phyloP scores from a whole-genome alignment of 257 asterid genomes.

The Solanum megistacrolobum region DNA sequence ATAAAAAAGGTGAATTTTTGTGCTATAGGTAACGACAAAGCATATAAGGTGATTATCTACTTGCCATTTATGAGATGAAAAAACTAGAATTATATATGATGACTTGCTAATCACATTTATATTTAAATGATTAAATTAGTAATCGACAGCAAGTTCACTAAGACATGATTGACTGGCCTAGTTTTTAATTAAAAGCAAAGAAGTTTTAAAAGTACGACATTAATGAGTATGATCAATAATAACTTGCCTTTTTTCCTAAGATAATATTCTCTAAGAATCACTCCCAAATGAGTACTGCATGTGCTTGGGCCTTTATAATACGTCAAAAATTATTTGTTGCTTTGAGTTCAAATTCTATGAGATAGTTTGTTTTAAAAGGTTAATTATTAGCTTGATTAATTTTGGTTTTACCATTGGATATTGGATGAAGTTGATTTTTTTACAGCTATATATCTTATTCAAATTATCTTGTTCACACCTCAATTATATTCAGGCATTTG shows the following conservation, averaged over 20 bases:
- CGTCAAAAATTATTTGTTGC: background rate
- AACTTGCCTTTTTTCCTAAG: background rate
- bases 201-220: background rate
- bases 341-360: background rate
- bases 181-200: background rate
- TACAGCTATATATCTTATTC: no score
- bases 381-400: background rate
- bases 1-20: background rate
- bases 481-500: no score
- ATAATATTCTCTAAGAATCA: slow-evolving; percentile 1
- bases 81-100: background rate
- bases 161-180: slow-evolving; percentile 4
- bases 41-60: background rate
- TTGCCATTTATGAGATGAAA: background rate
- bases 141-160: background rate
- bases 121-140: background rate
- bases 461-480: background rate
- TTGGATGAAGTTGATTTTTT: background rate
- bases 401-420: background rate
- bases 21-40: background rate
- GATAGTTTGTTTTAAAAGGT: background rate
- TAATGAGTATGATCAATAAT: background rate
- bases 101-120: background rate
- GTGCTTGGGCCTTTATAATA: background rate
- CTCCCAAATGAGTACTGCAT: slow-evolving; percentile 1